phyloP scores from a whole-genome alignment of 2,329 filamentous ascomycete species.

The Pochonia chlamydosporia region DNA sequence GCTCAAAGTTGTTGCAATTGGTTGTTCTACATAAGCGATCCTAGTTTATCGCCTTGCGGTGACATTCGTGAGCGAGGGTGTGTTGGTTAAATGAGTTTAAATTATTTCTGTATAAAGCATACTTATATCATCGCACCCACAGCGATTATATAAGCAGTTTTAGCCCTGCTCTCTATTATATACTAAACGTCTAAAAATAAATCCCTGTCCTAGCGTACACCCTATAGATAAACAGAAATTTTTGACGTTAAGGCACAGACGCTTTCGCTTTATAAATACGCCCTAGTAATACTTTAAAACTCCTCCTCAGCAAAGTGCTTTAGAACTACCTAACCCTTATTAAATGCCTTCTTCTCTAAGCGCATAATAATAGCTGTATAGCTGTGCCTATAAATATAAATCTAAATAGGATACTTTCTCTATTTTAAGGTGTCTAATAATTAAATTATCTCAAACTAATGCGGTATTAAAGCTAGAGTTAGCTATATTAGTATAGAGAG shows the following conservation, averaged over 20 bases:
- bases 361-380: conserved; percentile 90
- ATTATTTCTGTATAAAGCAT: too few species aligned
- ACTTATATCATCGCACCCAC: too few species aligned
- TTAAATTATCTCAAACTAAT: conserved; percentile 81
- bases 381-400: conserved; percentile 70
- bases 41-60: too few species aligned
- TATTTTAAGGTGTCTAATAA: conserved; percentile 62
- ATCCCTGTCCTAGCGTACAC: too few species aligned
- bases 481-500: conserved; percentile 47
- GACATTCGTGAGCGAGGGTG: too few species aligned
- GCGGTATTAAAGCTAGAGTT: conserved; percentile 69
- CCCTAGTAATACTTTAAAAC: conserved; percentile 40
- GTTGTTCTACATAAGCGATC: too few species aligned
- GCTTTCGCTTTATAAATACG: not conserved
- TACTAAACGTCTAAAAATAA: too few species aligned
- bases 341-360: conserved; percentile 58
- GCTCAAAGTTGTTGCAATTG: too few species aligned
- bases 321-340: conserved; percentile 72
- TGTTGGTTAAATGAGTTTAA: too few species aligned
- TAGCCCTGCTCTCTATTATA: too few species aligned
- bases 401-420: conserved; percentile 65
- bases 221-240: not conserved
- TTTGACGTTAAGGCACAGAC: not conserved
- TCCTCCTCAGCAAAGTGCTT: conserved; percentile 74
- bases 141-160: too few species aligned